A percentile compares a stretch with the other conserved stretches of the same genome.
Evolutionary conservation across 306 rosid genomes (phyloP).

Genomic region (Fragaria vesca): DNA sequence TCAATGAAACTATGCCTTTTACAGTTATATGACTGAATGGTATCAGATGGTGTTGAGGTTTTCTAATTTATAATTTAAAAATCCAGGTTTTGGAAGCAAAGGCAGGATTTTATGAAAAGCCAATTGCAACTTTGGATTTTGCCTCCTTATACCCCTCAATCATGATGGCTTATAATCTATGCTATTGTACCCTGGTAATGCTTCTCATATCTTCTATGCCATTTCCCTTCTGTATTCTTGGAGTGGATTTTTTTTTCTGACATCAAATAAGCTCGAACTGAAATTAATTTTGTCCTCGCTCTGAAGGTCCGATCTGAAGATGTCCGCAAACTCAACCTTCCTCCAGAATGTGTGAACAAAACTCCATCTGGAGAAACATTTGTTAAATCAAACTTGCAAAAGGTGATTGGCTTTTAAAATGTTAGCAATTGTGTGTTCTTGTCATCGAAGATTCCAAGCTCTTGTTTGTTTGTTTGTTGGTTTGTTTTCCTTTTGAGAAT

Average conservation of each 20-base stretch:
- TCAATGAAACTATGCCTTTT: not conserved
- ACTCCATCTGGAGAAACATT: constrained; percentile 97
- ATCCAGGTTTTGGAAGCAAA: constrained; percentile 90
- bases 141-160: constrained; percentile 97
- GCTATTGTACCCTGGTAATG: constrained; percentile 95
- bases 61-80: constrained; percentile 5
- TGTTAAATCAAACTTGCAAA: constrained; percentile 80
- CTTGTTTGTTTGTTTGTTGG: not conserved
- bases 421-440: not conserved
- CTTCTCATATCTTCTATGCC: constrained; percentile 21
- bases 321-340: constrained; percentile 67
- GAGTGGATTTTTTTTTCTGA: constrained; percentile 10
- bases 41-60: not conserved
- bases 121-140: constrained; percentile 96
- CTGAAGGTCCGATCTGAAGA: constrained; percentile 83
- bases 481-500: constrained; percentile 12
- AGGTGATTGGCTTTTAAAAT: constrained; percentile 41
- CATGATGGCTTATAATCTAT: constrained; percentile 98
- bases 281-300: not conserved
- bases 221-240: constrained; percentile 11
- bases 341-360: constrained; percentile 76
- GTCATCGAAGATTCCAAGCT: constrained; percentile 12
- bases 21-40: not conserved
- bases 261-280: constrained; percentile 7
- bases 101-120: constrained; percentile 93